Evolutionary conservation across 1,284 basidiomycete genomes (phyloP), one percentile per base, ranked within the genome.

Genomic region (Ustilago tritici): DNA sequence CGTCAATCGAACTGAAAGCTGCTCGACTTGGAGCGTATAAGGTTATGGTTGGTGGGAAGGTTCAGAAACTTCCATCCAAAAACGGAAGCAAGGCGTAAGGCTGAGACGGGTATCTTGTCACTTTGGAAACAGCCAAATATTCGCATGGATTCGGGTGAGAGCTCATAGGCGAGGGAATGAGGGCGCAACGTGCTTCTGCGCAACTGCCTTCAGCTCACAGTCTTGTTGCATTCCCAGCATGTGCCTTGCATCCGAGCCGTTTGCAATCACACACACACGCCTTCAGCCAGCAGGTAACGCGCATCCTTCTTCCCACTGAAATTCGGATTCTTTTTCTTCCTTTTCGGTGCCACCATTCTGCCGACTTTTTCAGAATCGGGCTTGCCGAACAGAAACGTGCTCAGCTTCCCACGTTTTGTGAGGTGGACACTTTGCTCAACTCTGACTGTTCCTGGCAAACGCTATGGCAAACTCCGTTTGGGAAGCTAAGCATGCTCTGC

Each of bases 171-270:
- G 49, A 50, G 28, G 49, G n/a, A 32, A 28, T 55, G 56, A 52
- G 35, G 40, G 65, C 58, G 65, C 58, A 57, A 65, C 57, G 65
- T 66, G 65, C 49, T 49, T 34, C 23, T 34, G 32, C 17, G 19
- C 31, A 17, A 46, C 43, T 50, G 49, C 49, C 49, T 50, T 50
- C 49, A 50, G 49, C 49, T 15, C n/a, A 31, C 11, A 12, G 28
- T 17, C 31, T 50, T 50, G 49, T 32, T 46, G 4, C 5, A 28
- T 6, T 50, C 31, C 31, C 49, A 50, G 49, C 59, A 61, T 53
- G 59, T 32, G 50, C 41, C 19, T 35, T 15, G 4, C 36, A 60
- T 59, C 32, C 23, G 28, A 54, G 55, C 55, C 35, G 32, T 61
- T 57, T 55, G 65, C 59, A 61, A 61, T 67, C 55, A 19, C 55